These are phyloP conservation scores for Recurvomyces mirabilis DNA, from an alignment of 495 filamentous ascomycete species.

Conservation along the genomic window DNA sequence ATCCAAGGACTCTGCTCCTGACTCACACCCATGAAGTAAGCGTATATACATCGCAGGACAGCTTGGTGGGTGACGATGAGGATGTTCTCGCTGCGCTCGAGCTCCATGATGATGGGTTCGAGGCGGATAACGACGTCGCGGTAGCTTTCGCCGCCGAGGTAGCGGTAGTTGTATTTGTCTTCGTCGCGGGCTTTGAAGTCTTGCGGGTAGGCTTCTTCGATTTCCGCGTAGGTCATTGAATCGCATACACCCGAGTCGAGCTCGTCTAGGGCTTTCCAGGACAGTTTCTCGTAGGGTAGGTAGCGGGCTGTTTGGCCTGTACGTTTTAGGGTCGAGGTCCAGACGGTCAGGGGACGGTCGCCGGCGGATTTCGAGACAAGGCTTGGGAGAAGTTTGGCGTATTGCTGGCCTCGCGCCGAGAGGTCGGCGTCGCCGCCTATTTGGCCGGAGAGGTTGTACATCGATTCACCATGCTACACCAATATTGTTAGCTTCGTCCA, in stretches of 20 bases:
- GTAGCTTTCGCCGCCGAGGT: conserved; percentile 92
- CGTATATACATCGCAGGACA: conserved; percentile 90
- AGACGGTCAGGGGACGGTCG: conserved; percentile 75
- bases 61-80: conserved; percentile 97
- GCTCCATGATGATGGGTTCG: conserved; percentile 98
- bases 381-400: conserved; percentile 69
- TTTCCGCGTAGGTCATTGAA: conserved; percentile 87
- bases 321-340: conserved; percentile 89
- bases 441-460: conserved; percentile 74
- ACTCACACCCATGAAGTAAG: conserved; percentile 94
- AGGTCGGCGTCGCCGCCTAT: conserved; percentile 88
- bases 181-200: conserved; percentile 91
- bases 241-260: conserved; percentile 95
- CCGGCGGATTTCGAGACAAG: conserved; percentile 73
- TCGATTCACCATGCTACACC: conserved; percentile 78
- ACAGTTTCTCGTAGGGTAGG: conserved; percentile 78
- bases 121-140: conserved; percentile 95
- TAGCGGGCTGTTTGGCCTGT: conserved; percentile 85
- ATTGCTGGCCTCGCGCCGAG: conserved; percentile 75
- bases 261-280: conserved; percentile 98
- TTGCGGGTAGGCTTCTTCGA: conserved; percentile 78
- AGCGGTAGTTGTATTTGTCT: conserved; percentile 98
- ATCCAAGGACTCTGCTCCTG: conserved; percentile 96
- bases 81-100: conserved; percentile 91
- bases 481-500: conserved; percentile 10